Percentiles rank a stretch among this genome's conserved stretches.
phyloP scores from a whole-genome alignment of 768 basidiomycete species.

The Mycena polygramma region DNA sequence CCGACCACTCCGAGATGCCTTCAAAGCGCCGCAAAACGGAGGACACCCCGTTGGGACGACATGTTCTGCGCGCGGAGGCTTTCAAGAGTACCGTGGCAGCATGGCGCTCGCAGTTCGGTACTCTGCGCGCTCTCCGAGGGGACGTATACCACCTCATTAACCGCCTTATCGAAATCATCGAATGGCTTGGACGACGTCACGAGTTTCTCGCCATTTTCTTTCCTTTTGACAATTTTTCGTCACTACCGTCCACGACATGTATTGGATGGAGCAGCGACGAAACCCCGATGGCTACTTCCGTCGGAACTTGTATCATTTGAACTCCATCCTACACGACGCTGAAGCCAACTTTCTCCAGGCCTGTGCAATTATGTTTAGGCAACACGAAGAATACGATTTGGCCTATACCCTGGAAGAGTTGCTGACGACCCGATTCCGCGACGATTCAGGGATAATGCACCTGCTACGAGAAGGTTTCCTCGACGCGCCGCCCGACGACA shows the following conservation, averaged over 20 bases:
- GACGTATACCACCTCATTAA: background rate
- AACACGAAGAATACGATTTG: background rate
- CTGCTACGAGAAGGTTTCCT: background rate
- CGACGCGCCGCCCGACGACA: background rate
- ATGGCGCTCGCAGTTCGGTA: background rate
- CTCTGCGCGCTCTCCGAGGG: background rate
- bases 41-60: background rate
- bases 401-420: background rate
- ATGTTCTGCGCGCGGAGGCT: background rate
- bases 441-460: background rate
- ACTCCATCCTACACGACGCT: constrained; percentile 1
- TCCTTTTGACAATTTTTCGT: background rate
- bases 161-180: background rate
- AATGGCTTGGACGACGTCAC: background rate
- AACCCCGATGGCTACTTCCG: constrained; percentile 2
- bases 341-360: constrained; percentile 6
- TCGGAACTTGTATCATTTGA: background rate
- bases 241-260: background rate
- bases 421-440: background rate
- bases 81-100: background rate
- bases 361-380: background rate
- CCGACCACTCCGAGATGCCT: background rate
- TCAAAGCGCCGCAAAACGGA: background rate
- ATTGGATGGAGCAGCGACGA: background rate
- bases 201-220: background rate